Conservation (phyloP, 2,329 filamentous ascomycete genomes). For the Colletotrichum endophyticum region DNA sequence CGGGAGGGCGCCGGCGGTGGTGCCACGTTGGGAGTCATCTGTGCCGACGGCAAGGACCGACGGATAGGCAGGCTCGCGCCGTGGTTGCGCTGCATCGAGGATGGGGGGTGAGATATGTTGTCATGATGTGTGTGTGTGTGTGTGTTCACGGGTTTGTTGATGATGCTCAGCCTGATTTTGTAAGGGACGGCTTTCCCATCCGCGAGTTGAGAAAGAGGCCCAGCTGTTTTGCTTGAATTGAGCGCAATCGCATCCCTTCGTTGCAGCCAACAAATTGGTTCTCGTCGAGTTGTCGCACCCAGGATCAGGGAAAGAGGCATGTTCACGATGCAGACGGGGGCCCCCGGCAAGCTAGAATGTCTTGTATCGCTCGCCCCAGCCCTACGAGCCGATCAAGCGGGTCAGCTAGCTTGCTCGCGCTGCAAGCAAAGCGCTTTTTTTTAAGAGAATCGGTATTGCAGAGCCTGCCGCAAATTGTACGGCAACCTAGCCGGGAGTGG, state of each 20-base stretch:
- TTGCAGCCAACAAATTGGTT: background rate
- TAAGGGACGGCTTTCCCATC: background rate
- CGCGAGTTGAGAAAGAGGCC: background rate
- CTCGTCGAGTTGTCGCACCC: background rate
- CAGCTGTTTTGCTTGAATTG: background rate
- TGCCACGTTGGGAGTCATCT: background rate
- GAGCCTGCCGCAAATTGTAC: background rate
- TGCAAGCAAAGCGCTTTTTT: background rate
- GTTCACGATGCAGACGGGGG: background rate
- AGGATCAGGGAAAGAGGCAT: background rate
- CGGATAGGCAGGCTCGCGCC: background rate
- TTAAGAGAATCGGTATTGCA: background rate
- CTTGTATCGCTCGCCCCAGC: background rate
- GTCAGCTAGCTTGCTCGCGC: background rate
- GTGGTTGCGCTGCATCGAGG: background rate
- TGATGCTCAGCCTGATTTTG: conserved; percentile 4
- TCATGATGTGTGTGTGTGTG: background rate
- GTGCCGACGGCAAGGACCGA: background rate
- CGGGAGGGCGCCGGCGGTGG: background rate
- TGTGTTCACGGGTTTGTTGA: background rate
- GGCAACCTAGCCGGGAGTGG: background rate
- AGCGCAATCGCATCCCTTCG: background rate
- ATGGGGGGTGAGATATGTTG: background rate
- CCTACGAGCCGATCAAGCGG: background rate
- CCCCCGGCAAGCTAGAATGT: background rate